phyloP scores from a whole-genome alignment of 768 basidiomycete genomes.

The Pleurotus tuber-regium region DNA sequence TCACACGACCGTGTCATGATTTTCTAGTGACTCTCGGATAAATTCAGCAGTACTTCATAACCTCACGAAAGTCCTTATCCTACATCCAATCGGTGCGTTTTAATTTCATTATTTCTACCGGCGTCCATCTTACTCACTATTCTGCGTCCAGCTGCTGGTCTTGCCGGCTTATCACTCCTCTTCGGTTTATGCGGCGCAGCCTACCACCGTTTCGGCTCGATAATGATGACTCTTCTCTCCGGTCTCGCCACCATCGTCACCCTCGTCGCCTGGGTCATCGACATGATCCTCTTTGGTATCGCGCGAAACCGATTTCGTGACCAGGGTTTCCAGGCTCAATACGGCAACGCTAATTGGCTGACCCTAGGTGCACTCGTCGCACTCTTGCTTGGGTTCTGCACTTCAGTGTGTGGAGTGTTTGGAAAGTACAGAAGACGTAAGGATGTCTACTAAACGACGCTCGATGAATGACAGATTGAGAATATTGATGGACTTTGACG shows the following conservation, averaged over 20 bases:
- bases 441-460: conserved; percentile 18
- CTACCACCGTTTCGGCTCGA: conserved; percentile 71
- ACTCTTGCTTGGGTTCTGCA: conserved; percentile 64
- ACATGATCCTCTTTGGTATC: conserved; percentile 79
- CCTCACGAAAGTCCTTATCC: conserved; percentile 70
- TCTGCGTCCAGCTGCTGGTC: conserved; percentile 46
- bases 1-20: too few relatives aligned
- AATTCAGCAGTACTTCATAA: conserved; percentile 58
- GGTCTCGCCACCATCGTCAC: conserved; percentile 66
- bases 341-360: conserved; percentile 84
- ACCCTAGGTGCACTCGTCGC: conserved; percentile 72
- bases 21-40: too few relatives aligned
- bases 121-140: background rate
- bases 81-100: conserved; percentile 73
- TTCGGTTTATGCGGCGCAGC: conserved; percentile 64
- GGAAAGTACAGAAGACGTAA: conserved; percentile 55
- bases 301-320: conserved; percentile 56
- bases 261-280: conserved; percentile 70
- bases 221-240: conserved; percentile 71
- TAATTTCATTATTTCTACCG: conserved; percentile 6
- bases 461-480: background rate
- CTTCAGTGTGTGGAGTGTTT: conserved; percentile 62
- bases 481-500: background rate
- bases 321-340: conserved; percentile 46
- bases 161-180: conserved; percentile 62